Evolutionary conservation across 148 eudicot genomes (phyloP).

Genomic region (Rheum nobile): DNA sequence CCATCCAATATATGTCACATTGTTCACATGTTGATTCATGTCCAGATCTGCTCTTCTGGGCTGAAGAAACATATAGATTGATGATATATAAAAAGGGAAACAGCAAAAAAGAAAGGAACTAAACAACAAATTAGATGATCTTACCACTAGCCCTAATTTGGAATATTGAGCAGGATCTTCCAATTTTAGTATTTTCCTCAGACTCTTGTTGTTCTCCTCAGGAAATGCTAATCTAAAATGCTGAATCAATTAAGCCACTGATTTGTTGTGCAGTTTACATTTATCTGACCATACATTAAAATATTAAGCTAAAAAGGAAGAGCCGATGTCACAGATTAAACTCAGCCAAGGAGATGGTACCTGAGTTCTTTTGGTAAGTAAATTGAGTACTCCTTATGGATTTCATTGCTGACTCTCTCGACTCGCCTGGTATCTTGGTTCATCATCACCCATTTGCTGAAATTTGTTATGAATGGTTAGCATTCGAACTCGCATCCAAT

Average conservation of each 20-base stretch:
- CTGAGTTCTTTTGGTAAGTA: slow-evolving; percentile 59
- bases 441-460: slow-evolving; percentile 99
- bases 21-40: slow-evolving; percentile 97
- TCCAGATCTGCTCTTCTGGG: slow-evolving; percentile 95
- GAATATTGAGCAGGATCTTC: slow-evolving; percentile 65
- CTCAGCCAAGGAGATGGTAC: slow-evolving; percentile 22
- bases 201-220: slow-evolving; percentile 68
- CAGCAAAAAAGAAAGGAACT: neutral
- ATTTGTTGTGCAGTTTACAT: neutral
- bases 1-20: slow-evolving; percentile 96
- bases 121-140: slow-evolving; percentile 7
- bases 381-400: slow-evolving; percentile 52
- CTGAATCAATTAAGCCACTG: neutral
- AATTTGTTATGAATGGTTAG: slow-evolving; percentile 5
- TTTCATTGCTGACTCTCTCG: slow-evolving; percentile 67
- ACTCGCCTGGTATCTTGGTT: slow-evolving; percentile 82
- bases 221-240: slow-evolving; percentile 72
- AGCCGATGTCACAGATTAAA: neutral
- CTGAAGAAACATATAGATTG: slow-evolving; percentile 19
- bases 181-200: slow-evolving; percentile 79
- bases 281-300: neutral
- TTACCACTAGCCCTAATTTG: slow-evolving; percentile 64
- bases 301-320: neutral
- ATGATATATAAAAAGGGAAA: neutral
- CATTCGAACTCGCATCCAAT: neutral